Base-by-base conservation (phyloP, 139 green algal species). In the Axilococcus clingmanii region DNA sequence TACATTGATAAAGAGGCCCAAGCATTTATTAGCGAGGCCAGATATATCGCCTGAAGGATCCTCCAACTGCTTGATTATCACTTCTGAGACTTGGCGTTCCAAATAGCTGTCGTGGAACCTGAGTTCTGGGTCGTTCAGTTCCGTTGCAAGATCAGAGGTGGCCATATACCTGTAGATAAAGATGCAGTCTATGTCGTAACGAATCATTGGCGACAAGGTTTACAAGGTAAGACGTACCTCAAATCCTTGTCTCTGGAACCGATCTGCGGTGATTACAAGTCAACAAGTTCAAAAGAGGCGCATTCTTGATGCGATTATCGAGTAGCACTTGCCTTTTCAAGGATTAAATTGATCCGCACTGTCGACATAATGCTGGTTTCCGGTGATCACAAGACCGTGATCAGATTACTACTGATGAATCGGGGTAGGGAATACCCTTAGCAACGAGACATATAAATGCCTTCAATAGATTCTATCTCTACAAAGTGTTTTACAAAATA, bases 101-200 rank as follows among this genome's bases (percentile, higher is more conserved):
- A 63, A 71, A 5, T 87, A 75, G 3, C 54, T 27, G 28, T 88
- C 76, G 7, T 72, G 56, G 40, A 72, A 71, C 9, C 65, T 75
- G 54, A 95, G 94, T 1, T 41, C 62, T 17, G 84, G 75, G 40
- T 83, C 85, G 16, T 75, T 48, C 3, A 97, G 80, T 63, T 94
- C 89, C 31, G 69, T 75, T 12, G 88, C 69, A 35, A 97, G 65
- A 65, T 97, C 89, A 7, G 71, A 87, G 2, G 85, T 92, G 30
- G 86, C 89, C 89, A 97, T 97, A 60, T 94, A 97, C 16, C 89
- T 66, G 46, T n/a, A n/a, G n/a, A n/a, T n/a, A n/a, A n/a, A n/a
- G n/a, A n/a, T n/a, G n/a, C n/a, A 29, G 46, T 4, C 40, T 17
- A 53, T 22, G 22, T 28, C 30, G 11, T n/a, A 17, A 16, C 24